These are phyloP conservation scores for Saccharomyces hybrid DNA, from an alignment of 1,139 yeast species.

Conservation along the genomic window DNA sequence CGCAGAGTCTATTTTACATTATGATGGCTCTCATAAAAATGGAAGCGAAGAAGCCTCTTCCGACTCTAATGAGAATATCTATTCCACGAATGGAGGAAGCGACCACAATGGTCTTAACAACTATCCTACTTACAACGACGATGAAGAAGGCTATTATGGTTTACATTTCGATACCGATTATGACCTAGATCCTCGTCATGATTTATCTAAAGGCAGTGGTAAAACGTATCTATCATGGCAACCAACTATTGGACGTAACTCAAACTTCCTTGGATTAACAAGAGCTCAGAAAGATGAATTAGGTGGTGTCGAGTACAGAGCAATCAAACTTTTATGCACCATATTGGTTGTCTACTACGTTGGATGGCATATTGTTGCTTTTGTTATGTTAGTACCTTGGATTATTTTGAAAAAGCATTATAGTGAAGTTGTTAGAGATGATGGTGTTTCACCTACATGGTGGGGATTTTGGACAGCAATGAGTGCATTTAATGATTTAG, in stretches of 20 bases:
- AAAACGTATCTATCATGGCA: constrained; percentile 75
- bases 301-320: constrained; percentile 95
- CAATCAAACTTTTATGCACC: constrained; percentile 66
- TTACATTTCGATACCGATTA: constrained; percentile 17
- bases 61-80: neutral
- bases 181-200: constrained; percentile 9
- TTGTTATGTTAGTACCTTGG: constrained; percentile 60
- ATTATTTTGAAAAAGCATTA: constrained; percentile 40
- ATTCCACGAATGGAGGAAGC: neutral
- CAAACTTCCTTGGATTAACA: constrained; percentile 75
- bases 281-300: constrained; percentile 85
- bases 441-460: constrained; percentile 72
- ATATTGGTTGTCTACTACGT: constrained; percentile 61
- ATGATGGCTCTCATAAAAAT: constrained; percentile 4
- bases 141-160: constrained; percentile 21
- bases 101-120: neutral
- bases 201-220: constrained; percentile 36
- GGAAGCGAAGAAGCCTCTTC: neutral
- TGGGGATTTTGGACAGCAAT: constrained; percentile 84
- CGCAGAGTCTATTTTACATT: constrained; percentile 5
- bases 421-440: constrained; percentile 36
- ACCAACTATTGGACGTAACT: constrained; percentile 90
- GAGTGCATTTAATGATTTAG: constrained; percentile 77
- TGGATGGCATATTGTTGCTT: constrained; percentile 62
- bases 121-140: constrained; percentile 9